Conservation (phyloP, 192 early-diverging fungal genomes). For the Rhizoclosmatium globosum region DNA sequence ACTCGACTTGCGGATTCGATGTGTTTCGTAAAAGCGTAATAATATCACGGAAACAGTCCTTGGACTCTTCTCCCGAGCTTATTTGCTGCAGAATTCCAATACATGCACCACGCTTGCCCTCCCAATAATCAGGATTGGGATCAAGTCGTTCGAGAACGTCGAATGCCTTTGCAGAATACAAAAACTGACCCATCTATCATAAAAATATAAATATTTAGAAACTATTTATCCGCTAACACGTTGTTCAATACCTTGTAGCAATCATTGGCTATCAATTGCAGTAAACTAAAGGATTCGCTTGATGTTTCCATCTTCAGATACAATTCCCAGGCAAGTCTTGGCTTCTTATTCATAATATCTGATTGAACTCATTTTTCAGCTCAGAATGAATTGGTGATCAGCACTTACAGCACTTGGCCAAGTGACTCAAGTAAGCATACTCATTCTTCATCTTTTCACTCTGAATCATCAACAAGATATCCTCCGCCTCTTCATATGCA, state of each 20-base stretch:
- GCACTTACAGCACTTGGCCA: constrained; percentile 66
- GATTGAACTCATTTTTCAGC: not conserved
- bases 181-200: constrained; percentile 52
- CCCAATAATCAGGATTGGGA: constrained; percentile 71
- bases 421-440: constrained; percentile 66
- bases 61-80: constrained; percentile 55
- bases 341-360: constrained; percentile 74
- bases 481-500: constrained; percentile 67
- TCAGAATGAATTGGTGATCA: not conserved
- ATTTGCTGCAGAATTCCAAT: constrained; percentile 66
- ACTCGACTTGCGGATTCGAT: constrained; percentile 70
- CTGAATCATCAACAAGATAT: constrained; percentile 63
- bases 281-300: constrained; percentile 67
- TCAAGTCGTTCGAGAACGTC: constrained; percentile 70
- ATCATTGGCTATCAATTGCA: constrained; percentile 70
- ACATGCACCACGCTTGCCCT: constrained; percentile 71
- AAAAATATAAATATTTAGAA: not conserved
- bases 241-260: constrained; percentile 61
- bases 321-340: constrained; percentile 67
- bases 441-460: constrained; percentile 67
- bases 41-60: constrained; percentile 63
- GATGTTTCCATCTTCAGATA: constrained; percentile 75
- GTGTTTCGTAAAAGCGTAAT: constrained; percentile 63
- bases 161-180: constrained; percentile 66
- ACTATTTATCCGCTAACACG: no score